Base-by-base conservation (phyloP, 352 stramenopile species). In the Pythium scleroteichum region DNA sequence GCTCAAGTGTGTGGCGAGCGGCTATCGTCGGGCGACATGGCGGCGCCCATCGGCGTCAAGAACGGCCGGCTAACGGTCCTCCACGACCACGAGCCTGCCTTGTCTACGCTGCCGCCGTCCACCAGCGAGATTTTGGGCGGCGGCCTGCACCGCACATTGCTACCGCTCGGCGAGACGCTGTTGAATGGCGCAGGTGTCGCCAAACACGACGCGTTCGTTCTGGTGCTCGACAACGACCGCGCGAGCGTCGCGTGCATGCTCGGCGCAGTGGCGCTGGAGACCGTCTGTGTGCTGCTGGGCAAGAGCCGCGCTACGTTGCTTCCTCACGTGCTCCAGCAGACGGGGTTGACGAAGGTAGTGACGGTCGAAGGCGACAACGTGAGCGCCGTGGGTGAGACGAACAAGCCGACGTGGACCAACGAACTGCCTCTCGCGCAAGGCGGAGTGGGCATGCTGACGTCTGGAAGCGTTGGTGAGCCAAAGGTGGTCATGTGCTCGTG, bases 401-500 rank as follows among this genome's bases (percentile, higher is more conserved):
- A 20, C 2, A 7, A 52, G 0, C 33, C 50, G 0, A 22, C 51
- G 38, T 93, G 84, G 84, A 56, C 82, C 1, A 16, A 57, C 23
- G 62, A 82, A 1, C 9, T 53, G 0, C 70, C 68, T 13, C 64
- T 90, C 14, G 19, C 48, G 1, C 63, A 59, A 7, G 71, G 62
- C 7, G 80, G 75, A 20, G 79, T 94, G 23, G 81, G 87, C 39
- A 81, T 96, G 72, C 78, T 96, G 42, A 96, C 87, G 24, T 96
- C 87, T 4, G 87, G 87, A 2, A 96, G 83, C 54, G 79, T 92
- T 13, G 85, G 79, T 12, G 58, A 73, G 24, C 79, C 87, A 12
- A 96, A 96, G 68, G 75, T 96, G 20, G 85, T 92, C 12, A 64
- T 68, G 12, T 92, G 79, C 58, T 83, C 78, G 53, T 94, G 87